phyloP scores from a whole-genome alignment of 352 stramenopile species.

The Phytopythium chamaehyphon region DNA sequence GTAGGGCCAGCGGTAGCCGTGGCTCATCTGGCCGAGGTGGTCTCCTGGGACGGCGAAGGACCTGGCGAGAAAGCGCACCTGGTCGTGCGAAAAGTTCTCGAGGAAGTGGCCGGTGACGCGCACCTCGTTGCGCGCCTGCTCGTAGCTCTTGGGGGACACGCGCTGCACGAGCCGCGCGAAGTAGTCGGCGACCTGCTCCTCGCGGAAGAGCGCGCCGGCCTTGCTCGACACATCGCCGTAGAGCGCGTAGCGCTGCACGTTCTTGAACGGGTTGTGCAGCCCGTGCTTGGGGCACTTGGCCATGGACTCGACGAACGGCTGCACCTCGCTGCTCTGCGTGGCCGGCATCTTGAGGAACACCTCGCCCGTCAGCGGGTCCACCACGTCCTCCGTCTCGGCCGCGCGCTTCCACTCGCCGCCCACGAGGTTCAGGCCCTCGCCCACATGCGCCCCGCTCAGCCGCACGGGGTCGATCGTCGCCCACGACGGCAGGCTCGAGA shows the following conservation, averaged over 20 bases:
- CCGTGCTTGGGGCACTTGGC: constrained; percentile 93
- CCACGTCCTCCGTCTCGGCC: constrained; percentile 73
- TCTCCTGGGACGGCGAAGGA: constrained; percentile 96
- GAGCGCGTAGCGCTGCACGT: constrained; percentile 86
- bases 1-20: constrained; percentile 96
- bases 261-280: constrained; percentile 98
- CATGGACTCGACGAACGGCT: constrained; percentile 93
- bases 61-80: constrained; percentile 95
- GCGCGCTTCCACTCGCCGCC: constrained; percentile 87
- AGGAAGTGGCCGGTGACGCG: constrained; percentile 95
- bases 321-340: constrained; percentile 87
- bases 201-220: constrained; percentile 71
- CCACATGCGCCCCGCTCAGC: constrained; percentile 75
- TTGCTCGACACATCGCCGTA: constrained; percentile 84
- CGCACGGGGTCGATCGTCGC: constrained; percentile 88
- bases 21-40: constrained; percentile 93
- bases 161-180: constrained; percentile 95
- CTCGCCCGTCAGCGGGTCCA: constrained; percentile 94
- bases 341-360: constrained; percentile 93
- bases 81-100: constrained; percentile 97
- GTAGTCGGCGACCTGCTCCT: constrained; percentile 93
- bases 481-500: constrained; percentile 84
- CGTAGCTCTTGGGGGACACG: constrained; percentile 96
- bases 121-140: constrained; percentile 91
- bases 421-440: constrained; percentile 90